Base-by-base conservation (phyloP, 169 alveolate species). In the Cystoisospora suis region DNA sequence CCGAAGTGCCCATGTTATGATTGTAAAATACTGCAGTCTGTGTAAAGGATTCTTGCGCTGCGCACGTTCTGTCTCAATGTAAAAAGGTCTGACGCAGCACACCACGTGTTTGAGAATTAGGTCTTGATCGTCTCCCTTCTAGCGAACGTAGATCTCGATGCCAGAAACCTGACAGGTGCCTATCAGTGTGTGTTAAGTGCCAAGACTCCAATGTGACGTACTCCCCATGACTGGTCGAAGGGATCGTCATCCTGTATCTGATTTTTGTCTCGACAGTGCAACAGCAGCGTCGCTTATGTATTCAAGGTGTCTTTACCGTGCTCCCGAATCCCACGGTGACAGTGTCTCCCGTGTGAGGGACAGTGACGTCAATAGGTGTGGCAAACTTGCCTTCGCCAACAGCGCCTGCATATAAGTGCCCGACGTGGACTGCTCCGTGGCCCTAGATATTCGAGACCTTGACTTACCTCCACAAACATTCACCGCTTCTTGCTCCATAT, bases 381-480 rank as follows among this genome's bases (percentile, higher is more conserved):
- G 94, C 93, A n/a, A 92, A 92, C 69, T 92, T 92, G 12, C 94
- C 94, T 34, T 92, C 94, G 4, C 94, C 94, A 59, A 88, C 91
- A 40, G 89, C 87, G 42, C 93, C 93, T 92, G 12, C 5, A 36
- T n/a, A 87, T 12, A 12, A 45, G 58, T 44, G 38, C n/a, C 36
- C 42, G 49, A 69, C 42, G 79, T 0, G 23, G 23, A 17, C 29
- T 5, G 27, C 46, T 42, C 23, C 20, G 72, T 12, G 46, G 12
- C 12, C 53, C 17, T 72, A 3, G 15, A 23, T n/a, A n/a, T n/a
- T n/a, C 36, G 44, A 65, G 27, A 23, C 79, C 23, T 65, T 29
- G 1, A 12, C 79, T 79, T 40, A 92, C 92, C 91, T 70, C 94
- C 94, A 65, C 94, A 92, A 5, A 90, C 93, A 56, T 88, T 92